Percentiles rank a stretch among this genome's conserved stretches.
Conservation (phyloP, 2,329 filamentous ascomycete species). For the Hymenoscyphus scutula region DNA sequence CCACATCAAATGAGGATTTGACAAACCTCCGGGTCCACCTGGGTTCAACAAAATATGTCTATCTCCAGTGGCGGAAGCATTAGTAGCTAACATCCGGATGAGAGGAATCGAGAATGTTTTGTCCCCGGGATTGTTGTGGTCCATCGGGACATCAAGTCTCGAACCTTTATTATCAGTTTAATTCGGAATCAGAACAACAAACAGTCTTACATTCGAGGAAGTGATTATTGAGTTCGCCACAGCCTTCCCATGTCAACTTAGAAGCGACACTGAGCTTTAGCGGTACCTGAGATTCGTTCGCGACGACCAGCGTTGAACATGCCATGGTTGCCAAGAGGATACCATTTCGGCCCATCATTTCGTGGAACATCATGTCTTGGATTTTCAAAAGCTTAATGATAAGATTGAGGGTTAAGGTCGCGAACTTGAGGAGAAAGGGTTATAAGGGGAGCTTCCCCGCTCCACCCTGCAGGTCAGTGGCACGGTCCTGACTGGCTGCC, state of each 20-base stretch:
- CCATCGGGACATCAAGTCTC: slow-evolving; percentile 42
- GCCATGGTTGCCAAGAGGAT: neutral
- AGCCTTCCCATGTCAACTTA: slow-evolving; percentile 17
- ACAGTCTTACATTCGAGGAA: slow-evolving; percentile 18
- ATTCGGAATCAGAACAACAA: neutral
- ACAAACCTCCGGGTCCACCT: slow-evolving; percentile 45
- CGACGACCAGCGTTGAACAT: neutral
- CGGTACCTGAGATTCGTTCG: slow-evolving; percentile 6
- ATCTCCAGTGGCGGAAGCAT: slow-evolving; percentile 36
- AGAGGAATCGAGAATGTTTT: slow-evolving; percentile 46
- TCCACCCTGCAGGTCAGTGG: neutral
- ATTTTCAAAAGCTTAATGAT: neutral
- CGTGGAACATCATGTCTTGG: neutral
- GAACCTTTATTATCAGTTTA: slow-evolving; percentile 13
- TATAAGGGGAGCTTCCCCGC: neutral
- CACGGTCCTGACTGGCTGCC: no score
- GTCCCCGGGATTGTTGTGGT: slow-evolving; percentile 40
- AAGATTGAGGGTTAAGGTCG: neutral
- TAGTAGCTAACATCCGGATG: slow-evolving; percentile 43
- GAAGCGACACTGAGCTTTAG: neutral
- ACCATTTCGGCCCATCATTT: neutral
- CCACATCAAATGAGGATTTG: neutral
- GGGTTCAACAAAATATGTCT: slow-evolving; percentile 47
- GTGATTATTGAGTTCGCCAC: slow-evolving; percentile 21
- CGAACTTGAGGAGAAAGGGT: neutral